Conservation (phyloP, 106 monocot genomes). For the Vanilla planifolia region DNA sequence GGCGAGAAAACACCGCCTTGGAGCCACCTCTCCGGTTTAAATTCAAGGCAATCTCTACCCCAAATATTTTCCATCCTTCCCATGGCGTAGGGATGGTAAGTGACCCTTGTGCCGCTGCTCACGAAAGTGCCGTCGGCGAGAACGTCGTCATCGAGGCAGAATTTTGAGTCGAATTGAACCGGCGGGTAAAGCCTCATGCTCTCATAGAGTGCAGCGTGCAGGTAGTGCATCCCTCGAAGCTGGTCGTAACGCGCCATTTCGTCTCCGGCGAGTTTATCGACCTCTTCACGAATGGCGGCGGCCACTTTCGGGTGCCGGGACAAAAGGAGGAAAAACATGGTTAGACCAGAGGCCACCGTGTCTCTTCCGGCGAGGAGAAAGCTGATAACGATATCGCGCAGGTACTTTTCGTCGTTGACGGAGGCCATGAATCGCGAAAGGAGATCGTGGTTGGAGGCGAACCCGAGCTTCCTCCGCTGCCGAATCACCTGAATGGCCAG, state of each 20-base stretch:
- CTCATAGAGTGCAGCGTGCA: constrained; percentile 49
- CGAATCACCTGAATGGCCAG: too few species aligned
- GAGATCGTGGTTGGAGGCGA: too few species aligned
- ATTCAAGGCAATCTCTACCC: constrained; percentile 17
- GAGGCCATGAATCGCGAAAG: too few species aligned
- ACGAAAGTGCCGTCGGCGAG: constrained; percentile 37
- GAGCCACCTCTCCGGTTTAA: constrained; percentile 24
- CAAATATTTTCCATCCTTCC: constrained; percentile 32
- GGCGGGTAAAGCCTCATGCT: constrained; percentile 45
- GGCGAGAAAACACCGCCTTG: constrained; percentile 7
- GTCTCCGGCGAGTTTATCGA: neutral
- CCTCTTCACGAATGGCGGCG: constrained; percentile 16
- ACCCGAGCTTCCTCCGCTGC: too few species aligned
- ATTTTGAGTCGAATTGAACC: constrained; percentile 50
- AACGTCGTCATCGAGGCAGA: constrained; percentile 32
- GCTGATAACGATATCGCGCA: constrained; percentile 67
- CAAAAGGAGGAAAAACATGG: constrained; percentile 45
- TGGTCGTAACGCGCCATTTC: constrained; percentile 6
- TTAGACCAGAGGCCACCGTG: constrained; percentile 52
- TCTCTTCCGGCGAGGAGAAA: constrained; percentile 75
- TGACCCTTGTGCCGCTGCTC: constrained; percentile 14
- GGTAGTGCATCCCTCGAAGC: constrained; percentile 34
- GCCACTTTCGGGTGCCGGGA: constrained; percentile 27
- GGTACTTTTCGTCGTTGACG: constrained; percentile 33
- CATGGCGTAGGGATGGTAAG: constrained; percentile 41